phyloP scores from a whole-genome alignment of 1,284 basidiomycete genomes.

The Psilocybe mexicana region DNA sequence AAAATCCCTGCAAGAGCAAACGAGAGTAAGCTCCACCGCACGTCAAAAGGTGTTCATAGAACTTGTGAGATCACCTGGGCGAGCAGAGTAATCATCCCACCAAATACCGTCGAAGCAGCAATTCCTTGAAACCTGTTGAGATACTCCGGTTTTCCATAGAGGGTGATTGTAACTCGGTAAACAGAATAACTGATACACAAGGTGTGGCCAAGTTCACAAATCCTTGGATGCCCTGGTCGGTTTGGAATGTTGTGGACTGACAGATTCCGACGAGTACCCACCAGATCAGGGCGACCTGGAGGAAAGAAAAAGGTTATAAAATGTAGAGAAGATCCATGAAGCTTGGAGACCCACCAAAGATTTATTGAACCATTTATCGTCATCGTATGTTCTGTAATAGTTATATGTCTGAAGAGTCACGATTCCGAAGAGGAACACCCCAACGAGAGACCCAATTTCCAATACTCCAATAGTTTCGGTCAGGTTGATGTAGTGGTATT shows the following conservation, averaged over 20 bases:
- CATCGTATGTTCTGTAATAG: slow-evolving; percentile 14
- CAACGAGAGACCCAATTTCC: slow-evolving; percentile 17
- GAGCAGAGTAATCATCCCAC: slow-evolving; percentile 11
- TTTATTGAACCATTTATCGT: slow-evolving; percentile 17
- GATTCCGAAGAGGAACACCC: slow-evolving; percentile 17
- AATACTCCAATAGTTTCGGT: slow-evolving; percentile 14
- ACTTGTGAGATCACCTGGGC: slow-evolving; percentile 1
- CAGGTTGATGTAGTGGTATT: slow-evolving; percentile 3
- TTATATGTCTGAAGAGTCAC: slow-evolving; percentile 18
- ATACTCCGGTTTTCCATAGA: slow-evolving; percentile 10
- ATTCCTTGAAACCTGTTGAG: slow-evolving; percentile 1
- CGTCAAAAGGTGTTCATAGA: not conserved
- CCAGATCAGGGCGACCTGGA: slow-evolving; percentile 6
- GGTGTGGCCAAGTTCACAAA: slow-evolving; percentile 16
- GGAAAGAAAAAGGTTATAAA: not conserved
- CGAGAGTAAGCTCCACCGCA: too few relatives aligned
- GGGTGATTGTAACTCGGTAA: slow-evolving; percentile 13
- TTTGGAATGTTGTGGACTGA: slow-evolving; percentile 2
- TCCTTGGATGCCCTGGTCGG: not conserved
- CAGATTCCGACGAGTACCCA: not conserved
- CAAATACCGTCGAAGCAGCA: slow-evolving; percentile 5
- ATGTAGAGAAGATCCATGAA: not conserved
- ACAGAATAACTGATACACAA: slow-evolving; percentile 11
- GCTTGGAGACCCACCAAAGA: slow-evolving; percentile 11
- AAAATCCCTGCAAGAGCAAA: slow-evolving; percentile 21